Evolutionary conservation across 345 rosid species (phyloP), one percentile per base, ranked within the genome.

Genomic region (Cardamine occulta): DNA sequence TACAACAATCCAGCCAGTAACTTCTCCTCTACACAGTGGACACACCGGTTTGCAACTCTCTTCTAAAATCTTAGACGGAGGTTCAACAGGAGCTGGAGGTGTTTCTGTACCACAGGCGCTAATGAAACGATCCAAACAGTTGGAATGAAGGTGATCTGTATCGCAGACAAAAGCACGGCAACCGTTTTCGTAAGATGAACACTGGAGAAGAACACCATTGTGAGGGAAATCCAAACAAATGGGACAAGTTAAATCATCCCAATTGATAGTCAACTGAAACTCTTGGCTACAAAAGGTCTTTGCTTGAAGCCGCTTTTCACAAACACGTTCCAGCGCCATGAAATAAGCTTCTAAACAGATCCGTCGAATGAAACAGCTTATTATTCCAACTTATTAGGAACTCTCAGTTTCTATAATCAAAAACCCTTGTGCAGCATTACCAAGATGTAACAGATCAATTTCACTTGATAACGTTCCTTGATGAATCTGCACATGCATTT

Each of bases 21-120:
- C 97, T 80, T 88, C 88, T 47, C 99, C 99, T 84, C 99, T 86
- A 80, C 99, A 95, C 19, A 95, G 82, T 55, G 99, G 99, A 63
- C 97, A 95, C 53, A 84, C 82, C 0, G 93, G 92, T 75, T 75
- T 85, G 75, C 84, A 79, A 57, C 68, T 78, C 49, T 77, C 86
- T 68, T 88, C 93, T 12, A 74, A 80, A 24, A 44, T 74, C 63
- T 49, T 70, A 2, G 84, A 79, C 37, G 71, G 81, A 17, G 81
- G 57, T 29, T 66, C 63, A 66, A 82, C 87, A 39, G 88, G 77
- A 31, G 84, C 53, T 13, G 85, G 85, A 72, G 87, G 82, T 28
- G 92, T 70, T 24, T 84, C 65, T 73, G 91, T 82, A 23, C 92
- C 91, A 80, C 78, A 75, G 18, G 97, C 99, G 77, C 58, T 86